Evolutionary conservation across 768 basidiomycete species (phyloP), one percentile per base, ranked within the genome.

Genomic region (Chalciporus chontae): DNA sequence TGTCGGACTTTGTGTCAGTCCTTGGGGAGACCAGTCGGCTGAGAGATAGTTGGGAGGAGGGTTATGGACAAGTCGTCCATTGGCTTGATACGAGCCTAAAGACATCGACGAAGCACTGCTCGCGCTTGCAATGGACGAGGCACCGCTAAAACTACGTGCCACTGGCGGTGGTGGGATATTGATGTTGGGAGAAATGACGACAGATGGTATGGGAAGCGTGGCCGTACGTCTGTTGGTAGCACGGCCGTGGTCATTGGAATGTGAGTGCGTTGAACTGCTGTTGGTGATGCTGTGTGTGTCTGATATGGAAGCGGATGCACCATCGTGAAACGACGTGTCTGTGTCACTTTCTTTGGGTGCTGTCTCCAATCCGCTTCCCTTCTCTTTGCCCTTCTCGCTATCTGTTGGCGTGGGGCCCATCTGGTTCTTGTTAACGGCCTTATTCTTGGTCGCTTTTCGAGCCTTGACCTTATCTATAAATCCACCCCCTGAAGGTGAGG

Each of bases 401-500:
- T 40, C 39, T 15, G 24, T 21, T 13, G 11, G 24, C 23, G 23
- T 40, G 29, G 27, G 26, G 32, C 26, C 11, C 38, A 18, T 23
- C 26, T 18, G 32, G 37, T 19, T 15, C 34, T 44, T 29, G 37
- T 19, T 42, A 34, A 11, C 2, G 15, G 36, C 21, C 38, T 37
- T 51, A 8, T 58, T 65, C 65, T 34, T 68, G 59, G 19, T 9
- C 60, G 62, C 40, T 49, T 52, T 51, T 47, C 37, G 57, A 32
- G 34, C 65, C 55, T 70, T 73, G 57, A 71, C 71, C 65, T 70
- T 74, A 38, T 65, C 55, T 32, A 77, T 59, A 27, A 81, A 57
- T 3, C 79, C 75, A 24, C 60, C 56, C 60, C 75, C 71, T 17
- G 69, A 53, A 13, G 67, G 64, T 3, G 74, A 65, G 32, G 69